Evolutionary conservation across 2,329 filamentous ascomycete genomes (phyloP), one percentile per base, ranked within the genome.

Genomic region (Verticillium nonalfalfae): DNA sequence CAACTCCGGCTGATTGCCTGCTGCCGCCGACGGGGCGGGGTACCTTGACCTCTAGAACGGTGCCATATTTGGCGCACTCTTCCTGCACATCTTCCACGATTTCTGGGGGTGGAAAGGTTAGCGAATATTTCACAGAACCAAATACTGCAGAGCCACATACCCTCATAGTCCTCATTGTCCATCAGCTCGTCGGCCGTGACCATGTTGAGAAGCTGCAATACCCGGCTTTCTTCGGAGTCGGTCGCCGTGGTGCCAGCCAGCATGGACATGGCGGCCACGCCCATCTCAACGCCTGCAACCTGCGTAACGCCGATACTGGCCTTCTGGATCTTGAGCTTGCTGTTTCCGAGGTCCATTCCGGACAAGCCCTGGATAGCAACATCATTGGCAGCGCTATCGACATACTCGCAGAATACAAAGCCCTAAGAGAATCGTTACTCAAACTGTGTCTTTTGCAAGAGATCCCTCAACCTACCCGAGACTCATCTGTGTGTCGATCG

Each of bases 211-310:
- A 99, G 80, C 76, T 97, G 94, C 63, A 99, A 75, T 15, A 99
- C 94, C 61, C 91, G 86, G 66, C 90, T 90, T 63, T 89, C 87
- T 68, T 96, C 93, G 38, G 90, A 81, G 63, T 93, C 90, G 61
- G 84, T 84, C 40, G 90, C 90, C 3, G 88, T 91, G 21, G 95
- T 96, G 62, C 94, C 93, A 40, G 95, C 95, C 69, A 99, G 90
- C 85, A 97, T 93, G 58, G 93, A 96, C 88, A 99, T 98, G 65
- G 95, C 95, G 68, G 95, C 96, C 65, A 99, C 94, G 60, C 94
- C 92, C 83, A 97, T 96, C 71, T 99, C 95, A 50, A 96, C 85
- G 65, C 93, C 93, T 56, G 91, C 84, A 26, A 93, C 93, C 74
- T 99, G 95, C n/a, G 93, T 94, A 64, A 92, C 89, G 68, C 95